Evolutionary conservation across 495 filamentous ascomycete species (phyloP).

Genomic region (Aspergillus carlsbadensis): DNA sequence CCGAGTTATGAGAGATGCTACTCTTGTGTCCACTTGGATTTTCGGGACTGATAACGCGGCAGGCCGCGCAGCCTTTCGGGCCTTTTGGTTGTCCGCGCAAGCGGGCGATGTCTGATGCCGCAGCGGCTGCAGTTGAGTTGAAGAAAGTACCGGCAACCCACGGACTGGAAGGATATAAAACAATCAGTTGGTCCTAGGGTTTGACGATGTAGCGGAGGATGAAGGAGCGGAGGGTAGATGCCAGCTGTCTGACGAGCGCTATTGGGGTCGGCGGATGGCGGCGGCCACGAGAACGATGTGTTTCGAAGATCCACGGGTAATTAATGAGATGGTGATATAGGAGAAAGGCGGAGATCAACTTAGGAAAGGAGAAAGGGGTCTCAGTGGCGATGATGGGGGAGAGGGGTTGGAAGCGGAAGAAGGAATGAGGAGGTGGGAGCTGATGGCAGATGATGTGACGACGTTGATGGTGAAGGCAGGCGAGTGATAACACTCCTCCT

Average conservation of each 20-base stretch:
- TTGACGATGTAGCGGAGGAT: neutral
- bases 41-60: conserved; percentile 2
- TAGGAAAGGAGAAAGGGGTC: neutral
- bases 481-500: conserved; percentile 7
- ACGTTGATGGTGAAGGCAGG: conserved; percentile 5
- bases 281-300: neutral
- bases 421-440: neutral
- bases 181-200: neutral
- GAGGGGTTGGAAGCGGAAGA: neutral
- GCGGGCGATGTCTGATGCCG: neutral
- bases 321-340: neutral
- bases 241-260: conserved; percentile 6
- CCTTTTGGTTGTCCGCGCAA: neutral
- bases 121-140: conserved; percentile 3
- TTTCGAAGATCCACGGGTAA: neutral
- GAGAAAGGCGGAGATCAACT: neutral
- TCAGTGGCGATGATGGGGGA: neutral
- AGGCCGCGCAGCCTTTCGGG: conserved; percentile 2
- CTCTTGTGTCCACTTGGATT: neutral
- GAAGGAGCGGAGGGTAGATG: neutral
- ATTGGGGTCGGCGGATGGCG: neutral
- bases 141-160: neutral
- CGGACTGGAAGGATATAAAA: neutral
- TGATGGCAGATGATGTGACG: conserved; percentile 13
- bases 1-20: neutral